Percentiles rank a stretch among this genome's conserved stretches.
phyloP scores from a whole-genome alignment of 306 rosid species.

The Cucurbita ficifolia region DNA sequence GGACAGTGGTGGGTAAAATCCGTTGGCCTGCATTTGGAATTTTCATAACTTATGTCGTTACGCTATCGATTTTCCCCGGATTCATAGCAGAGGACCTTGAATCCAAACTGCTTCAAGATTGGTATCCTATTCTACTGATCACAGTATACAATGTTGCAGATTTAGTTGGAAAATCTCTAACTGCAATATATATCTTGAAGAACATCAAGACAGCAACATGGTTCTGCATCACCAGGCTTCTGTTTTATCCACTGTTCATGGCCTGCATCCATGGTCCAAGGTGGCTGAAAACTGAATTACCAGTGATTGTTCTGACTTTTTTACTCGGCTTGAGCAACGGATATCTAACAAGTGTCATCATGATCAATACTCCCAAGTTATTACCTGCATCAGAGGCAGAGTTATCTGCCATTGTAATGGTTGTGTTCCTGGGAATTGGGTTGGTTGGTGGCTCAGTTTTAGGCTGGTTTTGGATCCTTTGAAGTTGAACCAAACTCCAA shows the following conservation, averaged over 20 bases:
- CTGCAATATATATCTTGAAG: constrained; percentile 52
- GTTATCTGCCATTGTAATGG: constrained; percentile 69
- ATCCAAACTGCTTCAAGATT: constrained; percentile 54
- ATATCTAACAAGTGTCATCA: constrained; percentile 65
- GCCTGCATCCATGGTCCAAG: constrained; percentile 68
- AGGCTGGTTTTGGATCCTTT: constrained; percentile 82
- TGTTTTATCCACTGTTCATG: constrained; percentile 73
- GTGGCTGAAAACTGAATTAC: constrained; percentile 63
- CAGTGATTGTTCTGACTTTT: constrained; percentile 50
- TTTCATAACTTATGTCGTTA: constrained; percentile 55
- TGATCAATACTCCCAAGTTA: constrained; percentile 60
- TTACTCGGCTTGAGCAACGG: constrained; percentile 77
- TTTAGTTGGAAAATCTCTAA: constrained; percentile 58
- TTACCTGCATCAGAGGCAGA: constrained; percentile 54
- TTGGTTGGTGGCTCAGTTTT: constrained; percentile 74
- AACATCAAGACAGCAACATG: constrained; percentile 42
- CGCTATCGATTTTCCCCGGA: constrained; percentile 87
- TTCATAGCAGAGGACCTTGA: constrained; percentile 62
- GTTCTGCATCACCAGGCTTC: constrained; percentile 43
- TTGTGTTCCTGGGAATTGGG: constrained; percentile 65
- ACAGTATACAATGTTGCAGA: constrained; percentile 63
- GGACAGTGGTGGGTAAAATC: constrained; percentile 43
- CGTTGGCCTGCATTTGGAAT: constrained; percentile 54
- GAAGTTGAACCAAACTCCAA: constrained; percentile 10
- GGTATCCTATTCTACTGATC: constrained; percentile 86